Base-by-base conservation (phyloP, 1,139 yeast species). In the Yamadazyma jaroonii region DNA sequence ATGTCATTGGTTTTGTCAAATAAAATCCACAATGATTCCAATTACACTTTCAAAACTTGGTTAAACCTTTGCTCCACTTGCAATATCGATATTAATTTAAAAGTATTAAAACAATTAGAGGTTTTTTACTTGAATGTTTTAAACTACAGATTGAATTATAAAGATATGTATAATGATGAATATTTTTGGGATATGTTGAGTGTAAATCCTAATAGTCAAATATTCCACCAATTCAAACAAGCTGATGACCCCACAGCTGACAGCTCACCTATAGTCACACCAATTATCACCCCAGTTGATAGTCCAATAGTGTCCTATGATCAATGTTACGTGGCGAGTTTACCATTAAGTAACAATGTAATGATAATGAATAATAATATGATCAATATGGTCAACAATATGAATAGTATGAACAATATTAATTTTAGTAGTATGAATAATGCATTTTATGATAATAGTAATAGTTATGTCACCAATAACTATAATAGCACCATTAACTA, bases 21-120 rank as follows among this genome's bases (percentile, higher is more conserved):
- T 52, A 75, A 75, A 51, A 58, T 70, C 11, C 63, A 58, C 41
- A 77, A 75, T 50, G 81, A 75, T 47, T 76, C 72, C 39, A 68
- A 74, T 34, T 75, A 74, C 45, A 73, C 79, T 1, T 57, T 74
- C 44, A 74, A 74, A 45, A 75, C 80, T 4, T 75, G 81, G 81
- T 58, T 45, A 26, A 53, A 44, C 35, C 47, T 55, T 12, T 45
- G 47, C 15, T 35, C 38, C 11, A 29, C 21, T 25, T 40, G 38
- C 8, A 40, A 42, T 11, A 40, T 48, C 27, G 39, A 44, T 26
- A 27, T 44, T n/a, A 37, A 44, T 25, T 29, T 48, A 20, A 44
- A 48, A 30, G 17, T 48, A 9, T 40, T 52, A 26, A 53, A 62
- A 42, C 46, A 53, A 29, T 47, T 66, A 35, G 72, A 66, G 43